These are phyloP conservation scores for Magnaporthales sp. DNA, from an alignment of 2,329 filamentous ascomycete species.

Conservation along the genomic window DNA sequence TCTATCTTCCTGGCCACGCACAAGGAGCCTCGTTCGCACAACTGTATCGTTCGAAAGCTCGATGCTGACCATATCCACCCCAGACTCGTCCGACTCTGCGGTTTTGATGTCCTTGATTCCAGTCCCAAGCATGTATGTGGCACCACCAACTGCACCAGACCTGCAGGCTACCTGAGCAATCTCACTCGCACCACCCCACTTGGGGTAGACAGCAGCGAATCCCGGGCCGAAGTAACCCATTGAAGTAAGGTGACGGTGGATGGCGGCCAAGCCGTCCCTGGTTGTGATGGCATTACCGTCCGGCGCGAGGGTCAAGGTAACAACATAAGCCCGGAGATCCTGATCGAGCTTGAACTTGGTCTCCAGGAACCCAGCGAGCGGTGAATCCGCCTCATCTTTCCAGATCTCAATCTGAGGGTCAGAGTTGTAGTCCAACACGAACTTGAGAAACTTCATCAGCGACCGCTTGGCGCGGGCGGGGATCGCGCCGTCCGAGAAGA, in stretches of 20 bases:
- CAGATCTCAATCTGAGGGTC: constrained; percentile 46
- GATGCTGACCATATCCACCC: constrained; percentile 27
- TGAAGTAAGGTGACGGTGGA: constrained; percentile 74
- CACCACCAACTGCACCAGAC: constrained; percentile 83
- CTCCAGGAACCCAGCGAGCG: constrained; percentile 51
- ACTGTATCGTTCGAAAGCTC: constrained; percentile 47
- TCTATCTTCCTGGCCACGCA: constrained; percentile 31
- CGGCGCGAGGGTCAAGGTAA: constrained; percentile 67
- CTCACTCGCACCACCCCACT: constrained; percentile 87
- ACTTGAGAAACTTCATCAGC: constrained; percentile 90
- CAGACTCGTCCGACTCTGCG: constrained; percentile 11
- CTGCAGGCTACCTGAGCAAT: constrained; percentile 87
- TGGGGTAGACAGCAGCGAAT: constrained; percentile 82
- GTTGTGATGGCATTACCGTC: constrained; percentile 49
- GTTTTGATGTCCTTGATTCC: constrained; percentile 39
- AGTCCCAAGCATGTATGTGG: constrained; percentile 77
- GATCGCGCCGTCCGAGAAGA: constrained; percentile 72
- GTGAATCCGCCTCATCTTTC: constrained; percentile 42
- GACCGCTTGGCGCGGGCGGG: constrained; percentile 73
- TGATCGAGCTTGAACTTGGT: constrained; percentile 58
- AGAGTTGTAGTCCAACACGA: constrained; percentile 64
- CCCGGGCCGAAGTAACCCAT: constrained; percentile 83
- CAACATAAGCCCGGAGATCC: constrained; percentile 53
- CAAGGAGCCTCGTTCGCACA: constrained; percentile 45
- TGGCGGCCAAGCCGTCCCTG: constrained; percentile 57